Base-by-base conservation (phyloP, 345 rosid species). In the Camelina neglecta region DNA sequence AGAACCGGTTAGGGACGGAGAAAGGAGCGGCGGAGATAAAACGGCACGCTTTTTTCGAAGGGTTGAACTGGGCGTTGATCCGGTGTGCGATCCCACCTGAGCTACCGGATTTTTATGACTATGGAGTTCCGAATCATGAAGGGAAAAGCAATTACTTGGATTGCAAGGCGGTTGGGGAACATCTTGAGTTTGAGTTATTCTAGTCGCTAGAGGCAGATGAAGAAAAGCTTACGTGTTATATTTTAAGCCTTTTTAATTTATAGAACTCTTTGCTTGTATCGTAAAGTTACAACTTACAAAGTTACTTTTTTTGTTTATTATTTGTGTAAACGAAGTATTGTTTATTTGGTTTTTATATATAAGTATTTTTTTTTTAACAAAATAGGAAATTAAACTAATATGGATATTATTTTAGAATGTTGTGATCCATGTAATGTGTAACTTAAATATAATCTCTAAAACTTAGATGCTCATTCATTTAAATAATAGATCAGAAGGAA, bases 21-120 rank as follows among this genome's bases (percentile, higher is more conserved):
- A 92, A 88, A 60, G 98, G 98, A 6, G 95, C 98, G 3, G 95
- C 97, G 1, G 98, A 94, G 87, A 89, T 94, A 61, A 94, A 94
- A 82, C 87, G 89, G 59, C 98, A 94, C 41, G 87, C 95, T 0
- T 94, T 94, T 79, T 94, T 94, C 12, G 89, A 90, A 57, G 97
- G 98, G 7, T 79, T 94, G 81, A 94, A 94, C 47, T 92, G 98
- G 98, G 98, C 98, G 15, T 78, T 94, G 56, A 90, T 94, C n/a
- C 87, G 98, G 1, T 92, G 97, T 24, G 92, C 93, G 7, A 73
- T 87, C 39, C 98, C 98, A 4, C 98, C 97, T 0, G 97, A 94
- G 73, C 82, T 90, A 45, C 97, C 97, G 0, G 97, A 90, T 20
- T 80, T 73, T 41, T 86, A 81, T 42, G 91, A 90, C 47, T 83